Conservation (phyloP, 345 rosid species). For the Turritis glabra region DNA sequence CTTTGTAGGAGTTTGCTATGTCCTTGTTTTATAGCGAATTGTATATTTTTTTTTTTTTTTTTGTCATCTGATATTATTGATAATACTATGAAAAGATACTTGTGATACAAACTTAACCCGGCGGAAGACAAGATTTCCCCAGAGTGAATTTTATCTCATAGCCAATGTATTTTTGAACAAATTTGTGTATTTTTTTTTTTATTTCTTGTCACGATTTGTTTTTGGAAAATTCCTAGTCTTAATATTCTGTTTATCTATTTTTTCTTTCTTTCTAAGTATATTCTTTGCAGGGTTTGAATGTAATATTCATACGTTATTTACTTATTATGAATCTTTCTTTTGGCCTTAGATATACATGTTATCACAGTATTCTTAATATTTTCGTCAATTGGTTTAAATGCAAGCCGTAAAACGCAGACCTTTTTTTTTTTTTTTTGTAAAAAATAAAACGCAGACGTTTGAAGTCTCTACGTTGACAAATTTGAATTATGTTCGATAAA, state of each 20-base stretch:
- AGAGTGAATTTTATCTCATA: not conserved
- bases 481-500: not conserved
- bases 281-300: not conserved
- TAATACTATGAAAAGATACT: too few relatives aligned
- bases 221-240: too few relatives aligned
- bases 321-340: not conserved
- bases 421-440: too few relatives aligned
- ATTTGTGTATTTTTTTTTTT: not conserved
- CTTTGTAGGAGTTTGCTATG: not conserved
- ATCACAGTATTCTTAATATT: not conserved
- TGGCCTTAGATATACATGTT: not conserved
- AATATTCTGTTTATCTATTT: too few relatives aligned
- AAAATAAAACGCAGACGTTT: not conserved
- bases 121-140: too few relatives aligned
- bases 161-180: not conserved
- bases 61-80: too few relatives aligned
- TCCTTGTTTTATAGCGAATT: not conserved
- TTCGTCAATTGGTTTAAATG: too few relatives aligned
- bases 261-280: too few relatives aligned
- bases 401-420: too few relatives aligned
- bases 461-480: not conserved
- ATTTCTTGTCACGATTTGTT: too few relatives aligned
- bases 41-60: too few relatives aligned
- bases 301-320: not conserved
- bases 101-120: too few relatives aligned